Evolutionary conservation across 2,329 filamentous ascomycete species (phyloP), one percentile per base, ranked within the genome.

Genomic region (Phoma sp.): DNA sequence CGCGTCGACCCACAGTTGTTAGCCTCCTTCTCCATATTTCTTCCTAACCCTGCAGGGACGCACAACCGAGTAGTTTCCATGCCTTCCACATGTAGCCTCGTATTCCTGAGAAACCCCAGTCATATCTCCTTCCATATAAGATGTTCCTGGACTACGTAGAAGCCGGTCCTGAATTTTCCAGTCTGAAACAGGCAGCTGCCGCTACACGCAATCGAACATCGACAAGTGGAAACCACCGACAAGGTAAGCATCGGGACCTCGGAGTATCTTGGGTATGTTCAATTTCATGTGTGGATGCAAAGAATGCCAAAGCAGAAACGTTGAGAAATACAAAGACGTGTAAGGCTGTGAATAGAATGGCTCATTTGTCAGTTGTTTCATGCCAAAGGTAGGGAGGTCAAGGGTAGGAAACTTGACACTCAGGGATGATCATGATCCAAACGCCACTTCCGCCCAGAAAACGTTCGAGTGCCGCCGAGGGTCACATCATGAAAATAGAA

Each of bases 361-460:
- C 15, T 48, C 32, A 39, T 39, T 39, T 26, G 29, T n/a, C 37
- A 10, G 30, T 23, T 33, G 20, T 49, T 49, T 47, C 32, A 52
- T 55, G 53, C 33, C 30, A 9, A 56, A 42, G 48, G 51, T 58
- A 52, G 56, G 7, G 32, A 57, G 30, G 32, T 48, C 55, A 48
- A 59, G 56, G 58, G 57, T 55, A 43, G 30, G 42, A 23, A 17
- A 18, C 28, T 34, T 29, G 7, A 18, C 20, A 42, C n/a, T n/a
- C 49, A 53, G 50, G 47, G 53, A 42, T 36, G n/a, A 30, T 36
- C 37, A 21, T 21, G 51, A 56, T 48, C 59, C 51, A 47, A 47
- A 61, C 59, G 60, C 54, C 62, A 63, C 53, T 56, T 52, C 56
- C 56, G 56, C 37, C 46, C 28, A n/a, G 23, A 26, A 26, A 38